phyloP scores from a whole-genome alignment of 352 stramenopile species.

The Phytophthora tentaculata region DNA sequence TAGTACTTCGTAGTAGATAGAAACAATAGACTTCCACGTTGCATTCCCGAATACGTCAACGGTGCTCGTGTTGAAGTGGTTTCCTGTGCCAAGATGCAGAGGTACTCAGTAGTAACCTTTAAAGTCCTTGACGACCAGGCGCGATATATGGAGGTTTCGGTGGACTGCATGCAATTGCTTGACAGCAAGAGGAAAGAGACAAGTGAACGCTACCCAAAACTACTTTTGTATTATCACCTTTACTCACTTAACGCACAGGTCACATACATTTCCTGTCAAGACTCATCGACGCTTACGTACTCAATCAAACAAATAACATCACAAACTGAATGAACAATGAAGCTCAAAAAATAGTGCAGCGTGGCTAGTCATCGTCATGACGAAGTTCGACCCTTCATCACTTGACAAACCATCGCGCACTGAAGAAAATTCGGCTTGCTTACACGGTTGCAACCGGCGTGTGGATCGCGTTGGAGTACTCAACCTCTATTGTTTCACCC shows the following conservation, averaged over 20 bases:
- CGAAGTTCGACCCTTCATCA: conserved; percentile 28
- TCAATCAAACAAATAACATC: conserved; percentile 19
- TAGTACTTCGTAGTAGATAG: no score
- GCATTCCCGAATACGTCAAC: no score
- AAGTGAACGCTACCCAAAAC: neutral
- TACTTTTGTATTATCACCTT: no score
- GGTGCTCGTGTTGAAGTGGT: no score
- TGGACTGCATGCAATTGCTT: no score
- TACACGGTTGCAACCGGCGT: conserved; percentile 17
- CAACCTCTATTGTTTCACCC: conserved; percentile 1
- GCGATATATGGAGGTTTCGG: no score
- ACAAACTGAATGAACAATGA: conserved; percentile 7
- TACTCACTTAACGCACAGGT: no score
- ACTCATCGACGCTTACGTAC: conserved; percentile 16
- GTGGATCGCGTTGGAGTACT: conserved; percentile 28
- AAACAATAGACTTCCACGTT: no score
- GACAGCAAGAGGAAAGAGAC: neutral
- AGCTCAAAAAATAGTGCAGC: conserved; percentile 1
- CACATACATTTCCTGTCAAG: conserved; percentile 16
- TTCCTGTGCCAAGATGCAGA: no score
- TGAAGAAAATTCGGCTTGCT: conserved; percentile 14
- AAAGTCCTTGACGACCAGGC: no score
- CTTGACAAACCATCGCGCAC: conserved; percentile 3
- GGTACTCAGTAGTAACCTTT: no score
- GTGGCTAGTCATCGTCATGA: neutral